Base-by-base conservation (phyloP, 139 green algal species). In the Chlorella sp. region DNA sequence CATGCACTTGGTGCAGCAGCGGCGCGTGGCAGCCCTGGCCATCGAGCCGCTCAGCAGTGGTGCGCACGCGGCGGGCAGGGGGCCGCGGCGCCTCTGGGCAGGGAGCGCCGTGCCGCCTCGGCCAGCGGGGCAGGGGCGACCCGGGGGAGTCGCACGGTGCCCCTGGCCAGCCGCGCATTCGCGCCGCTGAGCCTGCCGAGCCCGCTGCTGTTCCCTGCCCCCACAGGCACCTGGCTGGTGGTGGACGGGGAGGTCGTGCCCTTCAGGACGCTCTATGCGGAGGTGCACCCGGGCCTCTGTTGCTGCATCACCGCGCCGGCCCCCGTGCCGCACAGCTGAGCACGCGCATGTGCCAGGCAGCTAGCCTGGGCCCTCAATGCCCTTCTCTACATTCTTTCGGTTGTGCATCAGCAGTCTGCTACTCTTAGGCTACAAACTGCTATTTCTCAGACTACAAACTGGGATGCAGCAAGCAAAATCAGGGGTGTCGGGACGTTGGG, bases 201-300 rank as follows among this genome's bases (percentile, higher is more conserved):
- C n/a, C n/a, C n/a, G n/a, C n/a, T n/a, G n/a, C n/a, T n/a, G n/a
- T n/a, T n/a, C n/a, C n/a, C n/a, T n/a, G 5, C 53, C 35, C 25
- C 12, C 38, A 63, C 82, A 87, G 82, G 59, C 51, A 87, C 82
- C 35, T 90, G 83, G 83, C 51, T 90, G 17, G 83, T 89, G 35
- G 58, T 87, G 53, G 85, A 90, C 65, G 85, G 85, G 7, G 85
- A 90, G 66, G 73, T 41, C 0, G 64, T 89, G 15, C 69, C 79
- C 29, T 76, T 59, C 33, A 31, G 45, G 4, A 41, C 61, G 1
- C 31, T 86, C 1, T 90, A 76, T 60, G 56, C 64, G 36, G 79
- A 90, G 67, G 77, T 90, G 25, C 85, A 90, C 71, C 71, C 60
- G 9, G 35, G 55, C 14, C 76, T 90, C 6, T 87, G 84, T 64